These are phyloP conservation scores for Sporisorium iseilematis-ciliati DNA, from an alignment of 1,284 basidiomycete species.

Conservation along the genomic window DNA sequence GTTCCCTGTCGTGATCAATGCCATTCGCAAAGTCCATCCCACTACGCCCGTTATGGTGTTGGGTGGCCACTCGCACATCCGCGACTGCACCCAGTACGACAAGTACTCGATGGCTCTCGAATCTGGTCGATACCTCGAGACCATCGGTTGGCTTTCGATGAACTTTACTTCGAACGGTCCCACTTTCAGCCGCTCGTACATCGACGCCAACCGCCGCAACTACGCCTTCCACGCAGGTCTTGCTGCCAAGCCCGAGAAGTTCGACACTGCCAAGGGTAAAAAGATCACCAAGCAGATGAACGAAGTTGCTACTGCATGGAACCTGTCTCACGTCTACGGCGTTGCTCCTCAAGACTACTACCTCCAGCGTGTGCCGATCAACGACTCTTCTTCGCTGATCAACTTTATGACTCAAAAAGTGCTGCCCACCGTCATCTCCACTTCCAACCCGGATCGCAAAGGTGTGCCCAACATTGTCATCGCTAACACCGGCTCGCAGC, in stretches of 20 bases:
- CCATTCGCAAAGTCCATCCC: constrained; percentile 60
- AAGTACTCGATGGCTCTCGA: constrained; percentile 59
- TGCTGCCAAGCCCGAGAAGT: constrained; percentile 26
- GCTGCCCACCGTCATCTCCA: constrained; percentile 64
- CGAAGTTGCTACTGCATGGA: constrained; percentile 57
- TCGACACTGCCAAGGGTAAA: constrained; percentile 56
- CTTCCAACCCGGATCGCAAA: constrained; percentile 52
- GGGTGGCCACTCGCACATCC: constrained; percentile 66
- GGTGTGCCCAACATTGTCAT: constrained; percentile 56
- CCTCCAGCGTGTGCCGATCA: constrained; percentile 56
- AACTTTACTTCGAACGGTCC: constrained; percentile 57
- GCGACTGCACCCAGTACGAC: constrained; percentile 63
- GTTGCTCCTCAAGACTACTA: constrained; percentile 65
- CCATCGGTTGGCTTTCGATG: constrained; percentile 48
- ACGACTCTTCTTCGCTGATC: constrained; percentile 53
- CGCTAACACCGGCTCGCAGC: constrained; percentile 64
- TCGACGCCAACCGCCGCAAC: constrained; percentile 72
- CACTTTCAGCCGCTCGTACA: constrained; percentile 70
- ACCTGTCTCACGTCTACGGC: constrained; percentile 61
- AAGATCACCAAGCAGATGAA: constrained; percentile 57
- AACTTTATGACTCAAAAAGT: constrained; percentile 61
- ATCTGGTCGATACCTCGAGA: constrained; percentile 63
- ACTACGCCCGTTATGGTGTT: constrained; percentile 59
- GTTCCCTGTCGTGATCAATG: constrained; percentile 56
- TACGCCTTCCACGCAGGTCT: constrained; percentile 60